Evolutionary conservation across 768 basidiomycete genomes (phyloP), one percentile per base, ranked within the genome.

Genomic region (Macrolepiota fuliginosa): DNA sequence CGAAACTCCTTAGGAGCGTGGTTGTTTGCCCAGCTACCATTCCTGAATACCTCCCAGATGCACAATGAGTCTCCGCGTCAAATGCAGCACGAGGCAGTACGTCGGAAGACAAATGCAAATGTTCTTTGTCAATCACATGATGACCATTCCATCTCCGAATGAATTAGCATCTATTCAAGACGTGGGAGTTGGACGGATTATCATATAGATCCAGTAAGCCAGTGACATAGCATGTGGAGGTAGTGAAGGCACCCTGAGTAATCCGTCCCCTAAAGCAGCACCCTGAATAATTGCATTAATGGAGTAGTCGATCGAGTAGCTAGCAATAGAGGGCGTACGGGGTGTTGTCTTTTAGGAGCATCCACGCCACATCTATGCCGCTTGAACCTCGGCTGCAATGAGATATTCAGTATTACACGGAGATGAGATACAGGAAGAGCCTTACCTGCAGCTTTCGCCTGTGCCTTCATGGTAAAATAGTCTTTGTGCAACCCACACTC

Each of bases 401-500:
- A 25, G 17, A 50, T 46, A 37, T 39, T 35, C 36, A 54, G 19
- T 7, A 24, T 36, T n/a, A 54, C 19, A 22, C 17, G 32, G 6
- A 25, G 29, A 29, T 15, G n/a, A 54, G 3, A 27, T 32, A 45
- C 15, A 25, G 19, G 17, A 49, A 50, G 35, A 5, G 12, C 11
- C 52, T 53, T 37, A 61, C 46, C 64, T 27, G 50, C 66, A n/a
- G 51, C 70, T 69, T 81, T 79, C 1, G 81, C 83, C 55, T 83
- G 81, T 2, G 75, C 75, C 67, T 87, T 89, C 84, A 92, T 84
- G 66, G 81, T 78, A 69, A 90, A 95, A 72, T 92, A 96, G 68
- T 98, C 93, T 73, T 89, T 85, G 74, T 99, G 96, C 64, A 99
- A 72, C 2, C 97, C 97, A 73, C 97, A 98, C 73, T 98, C 96